Evolutionary conservation across 2,329 filamentous ascomycete species (phyloP).

Genomic region (Aspergillus puulaauensis): DNA sequence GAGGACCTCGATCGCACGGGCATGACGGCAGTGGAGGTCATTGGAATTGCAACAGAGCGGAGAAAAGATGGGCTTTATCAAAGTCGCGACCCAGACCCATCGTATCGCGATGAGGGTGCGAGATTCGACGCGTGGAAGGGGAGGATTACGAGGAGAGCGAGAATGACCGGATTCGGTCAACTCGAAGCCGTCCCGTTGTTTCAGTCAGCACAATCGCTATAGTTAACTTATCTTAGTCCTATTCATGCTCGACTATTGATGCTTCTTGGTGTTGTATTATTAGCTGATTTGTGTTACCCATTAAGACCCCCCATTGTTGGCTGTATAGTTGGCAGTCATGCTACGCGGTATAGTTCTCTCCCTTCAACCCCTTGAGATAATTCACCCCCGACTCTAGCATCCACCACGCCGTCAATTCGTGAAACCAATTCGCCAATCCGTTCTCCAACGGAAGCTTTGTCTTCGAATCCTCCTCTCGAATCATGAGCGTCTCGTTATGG

Average conservation of each 20-base stretch:
- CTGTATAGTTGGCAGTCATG: too few relatives aligned
- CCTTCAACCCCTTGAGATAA: constrained; percentile 28
- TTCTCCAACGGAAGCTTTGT: constrained; percentile 31
- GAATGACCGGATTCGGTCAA: constrained; percentile 6
- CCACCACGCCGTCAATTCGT: constrained; percentile 38
- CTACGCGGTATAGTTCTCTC: not conserved
- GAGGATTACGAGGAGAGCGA: constrained; percentile 1
- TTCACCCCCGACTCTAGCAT: constrained; percentile 33
- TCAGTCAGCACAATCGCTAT: not conserved
- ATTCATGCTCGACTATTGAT: not conserved
- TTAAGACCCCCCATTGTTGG: not conserved
- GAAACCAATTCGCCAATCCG: constrained; percentile 27
- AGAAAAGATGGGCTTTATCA: not conserved
- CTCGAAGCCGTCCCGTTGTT: constrained; percentile 7
- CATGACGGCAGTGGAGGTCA: constrained; percentile 27
- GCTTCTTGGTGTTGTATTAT: not conserved
- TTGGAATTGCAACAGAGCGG: constrained; percentile 1
- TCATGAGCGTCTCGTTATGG: constrained; percentile 30
- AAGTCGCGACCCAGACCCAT: not conserved
- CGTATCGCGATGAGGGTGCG: not conserved
- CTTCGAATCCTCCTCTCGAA: constrained; percentile 14
- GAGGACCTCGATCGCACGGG: constrained; percentile 34
- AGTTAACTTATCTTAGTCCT: not conserved
- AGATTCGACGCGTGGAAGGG: not conserved
- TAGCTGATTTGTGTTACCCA: not conserved